Base-by-base conservation (phyloP, 495 filamentous ascomycete genomes). In the Aeminium ludgeri region DNA sequence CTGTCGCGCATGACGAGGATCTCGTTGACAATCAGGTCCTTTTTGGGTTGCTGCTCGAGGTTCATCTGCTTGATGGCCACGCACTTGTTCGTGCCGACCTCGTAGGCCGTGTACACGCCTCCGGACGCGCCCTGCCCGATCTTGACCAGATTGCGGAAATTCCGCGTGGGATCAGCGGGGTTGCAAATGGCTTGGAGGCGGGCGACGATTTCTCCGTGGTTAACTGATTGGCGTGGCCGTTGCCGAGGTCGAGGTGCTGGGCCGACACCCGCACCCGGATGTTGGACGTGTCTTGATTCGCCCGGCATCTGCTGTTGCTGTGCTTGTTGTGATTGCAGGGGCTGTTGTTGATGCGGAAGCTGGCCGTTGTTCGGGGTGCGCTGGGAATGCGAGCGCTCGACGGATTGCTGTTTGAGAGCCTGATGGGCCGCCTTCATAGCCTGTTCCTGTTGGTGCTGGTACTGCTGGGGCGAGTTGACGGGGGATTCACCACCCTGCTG, bases 31-130 rank as follows among this genome's bases (percentile, higher is more conserved):
- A 97, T 97, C 6, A 95, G 66, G 53, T 97, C 89, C 59, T 97
- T 97, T 70, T 96, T 97, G 5, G 89, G 89, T 49, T 97, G 89
- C 57, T 96, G 77, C 56, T 95, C 89, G 36, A 97, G 65, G 48
- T 97, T 96, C 89, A 97, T 97, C 67, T 97, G 89, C 60, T 97
- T 97, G 64, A 97, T 96, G 17, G 89, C 89, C 40, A 97, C 91
- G 49, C 86, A 81, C 39, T 75, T 73, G 54, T 89, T 89, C 17
- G 74, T 78, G 17, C 73, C 78, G 49, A 70, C 69, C 58, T 94
- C 81, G 57, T 87, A 86, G 1, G 89, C 89, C 10, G 86, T 93
- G 53, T 74, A 97, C 1, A 97, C 89, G 43, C 89, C 89, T 43
- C 89, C 89, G 11, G 89, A 97, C 23, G 89, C 89, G 52, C 89